phyloP scores from a whole-genome alignment of 2,329 filamentous ascomycete species.

The Beauveria pseudobassiana region DNA sequence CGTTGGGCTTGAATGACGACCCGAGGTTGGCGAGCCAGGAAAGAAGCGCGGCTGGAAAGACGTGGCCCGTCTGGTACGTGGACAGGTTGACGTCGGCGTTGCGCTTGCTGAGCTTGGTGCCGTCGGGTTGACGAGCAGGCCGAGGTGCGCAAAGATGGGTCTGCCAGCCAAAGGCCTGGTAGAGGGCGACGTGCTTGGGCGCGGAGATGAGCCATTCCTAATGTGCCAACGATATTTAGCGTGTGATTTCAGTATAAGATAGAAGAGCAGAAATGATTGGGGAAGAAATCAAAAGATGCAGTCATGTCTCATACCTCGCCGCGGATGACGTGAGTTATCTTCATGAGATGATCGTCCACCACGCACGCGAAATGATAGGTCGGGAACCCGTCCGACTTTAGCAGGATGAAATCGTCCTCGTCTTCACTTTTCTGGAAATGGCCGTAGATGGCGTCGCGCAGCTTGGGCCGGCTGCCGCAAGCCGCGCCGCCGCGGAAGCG shows the following conservation, averaged over 20 bases:
- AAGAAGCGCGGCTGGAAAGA: slow-evolving; percentile 44
- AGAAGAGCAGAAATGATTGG: background rate
- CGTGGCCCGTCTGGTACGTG: slow-evolving; percentile 39
- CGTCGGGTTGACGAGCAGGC: slow-evolving; percentile 61
- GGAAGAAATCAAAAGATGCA: no score
- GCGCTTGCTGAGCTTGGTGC: slow-evolving; percentile 81
- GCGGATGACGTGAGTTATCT: slow-evolving; percentile 90
- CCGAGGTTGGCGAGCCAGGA: slow-evolving; percentile 77
- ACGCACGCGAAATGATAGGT: slow-evolving; percentile 98
- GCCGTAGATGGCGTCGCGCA: slow-evolving; percentile 76
- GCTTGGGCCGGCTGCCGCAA: slow-evolving; percentile 50
- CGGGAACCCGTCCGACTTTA: slow-evolving; percentile 87
- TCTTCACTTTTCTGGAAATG: slow-evolving; percentile 46
- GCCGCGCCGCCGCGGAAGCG: slow-evolving; percentile 56
- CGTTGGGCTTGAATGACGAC: slow-evolving; percentile 23
- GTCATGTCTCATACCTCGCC: slow-evolving; percentile 42
- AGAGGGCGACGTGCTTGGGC: slow-evolving; percentile 63
- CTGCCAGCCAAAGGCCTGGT: slow-evolving; percentile 68
- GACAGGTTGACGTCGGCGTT: slow-evolving; percentile 46
- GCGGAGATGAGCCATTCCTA: slow-evolving; percentile 93
- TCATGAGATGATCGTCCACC: slow-evolving; percentile 90
- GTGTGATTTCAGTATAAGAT: background rate
- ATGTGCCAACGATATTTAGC: background rate
- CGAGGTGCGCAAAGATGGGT: slow-evolving; percentile 75
- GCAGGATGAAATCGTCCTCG: slow-evolving; percentile 76